These are phyloP conservation scores for Phytophthora chlamydospora DNA, from an alignment of 352 stramenopile species.

Conservation along the genomic window DNA sequence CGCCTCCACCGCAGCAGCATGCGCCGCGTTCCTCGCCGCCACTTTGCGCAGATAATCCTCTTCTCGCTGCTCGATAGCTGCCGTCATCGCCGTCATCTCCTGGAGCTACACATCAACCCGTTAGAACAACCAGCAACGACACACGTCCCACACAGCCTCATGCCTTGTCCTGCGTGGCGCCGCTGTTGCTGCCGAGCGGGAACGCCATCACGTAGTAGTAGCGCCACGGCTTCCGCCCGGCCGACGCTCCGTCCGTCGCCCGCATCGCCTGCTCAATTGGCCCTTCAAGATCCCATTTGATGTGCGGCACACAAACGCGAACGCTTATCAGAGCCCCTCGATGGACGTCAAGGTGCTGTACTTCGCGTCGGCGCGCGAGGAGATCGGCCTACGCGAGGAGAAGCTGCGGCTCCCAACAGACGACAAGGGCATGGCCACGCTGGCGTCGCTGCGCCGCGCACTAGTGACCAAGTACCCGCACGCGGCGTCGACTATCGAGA, in stretches of 20 bases:
- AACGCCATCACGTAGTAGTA: conserved; percentile 74
- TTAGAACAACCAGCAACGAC: background rate
- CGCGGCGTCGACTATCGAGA: conserved; percentile 45
- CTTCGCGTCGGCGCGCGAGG: conserved; percentile 80
- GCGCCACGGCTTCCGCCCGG: conserved; percentile 65
- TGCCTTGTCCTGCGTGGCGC: conserved; percentile 52
- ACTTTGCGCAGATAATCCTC: conserved; percentile 57
- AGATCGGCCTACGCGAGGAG: conserved; percentile 76
- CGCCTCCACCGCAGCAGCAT: conserved; percentile 15
- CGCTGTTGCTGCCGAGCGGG: conserved; percentile 31
- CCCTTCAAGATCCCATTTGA: conserved; percentile 46
- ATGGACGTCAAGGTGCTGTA: conserved; percentile 81
- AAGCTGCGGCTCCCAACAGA: conserved; percentile 34
- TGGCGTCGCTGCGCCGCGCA: conserved; percentile 46
- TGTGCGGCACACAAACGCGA: conserved; percentile 20
- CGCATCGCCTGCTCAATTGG: conserved; percentile 12
- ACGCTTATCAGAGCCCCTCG: too few relatives aligned
- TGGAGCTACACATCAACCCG: conserved; percentile 38
- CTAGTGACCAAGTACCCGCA: conserved; percentile 63
- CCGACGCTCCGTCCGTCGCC: conserved; percentile 4
- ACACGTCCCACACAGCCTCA: conserved; percentile 16
- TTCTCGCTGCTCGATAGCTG: conserved; percentile 51
- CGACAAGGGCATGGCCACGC: conserved; percentile 26
- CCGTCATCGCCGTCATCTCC: conserved; percentile 52
- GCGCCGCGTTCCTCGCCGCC: conserved; percentile 34